These are phyloP conservation scores for Candida hispaniensis DNA, from an alignment of 805 yeast species.

Conservation along the genomic window DNA sequence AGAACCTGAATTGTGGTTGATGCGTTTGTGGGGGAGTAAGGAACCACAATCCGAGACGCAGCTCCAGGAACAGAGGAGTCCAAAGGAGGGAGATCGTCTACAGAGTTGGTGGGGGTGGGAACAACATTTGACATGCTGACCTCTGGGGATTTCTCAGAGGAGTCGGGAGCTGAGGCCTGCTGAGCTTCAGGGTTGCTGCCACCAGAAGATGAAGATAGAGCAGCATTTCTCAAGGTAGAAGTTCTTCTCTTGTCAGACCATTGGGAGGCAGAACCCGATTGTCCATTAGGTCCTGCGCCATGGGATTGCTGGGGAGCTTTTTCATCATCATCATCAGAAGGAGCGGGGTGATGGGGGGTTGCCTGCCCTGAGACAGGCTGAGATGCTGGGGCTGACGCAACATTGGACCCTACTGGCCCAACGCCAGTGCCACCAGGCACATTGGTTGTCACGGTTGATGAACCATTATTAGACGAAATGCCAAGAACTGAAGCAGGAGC, in stretches of 20 bases:
- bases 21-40: slow-evolving; percentile 27
- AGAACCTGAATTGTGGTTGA: slow-evolving; percentile 29
- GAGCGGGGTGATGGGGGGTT: slow-evolving; percentile 2
- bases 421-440: too few relatives aligned
- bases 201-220: slow-evolving; percentile 4
- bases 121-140: slow-evolving; percentile 8
- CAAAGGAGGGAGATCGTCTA: slow-evolving; percentile 12
- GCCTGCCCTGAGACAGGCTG: slow-evolving; percentile 12
- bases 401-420: too few relatives aligned
- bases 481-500: too few relatives aligned
- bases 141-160: slow-evolving; percentile 7
- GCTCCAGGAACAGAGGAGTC: slow-evolving; percentile 16
- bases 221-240: slow-evolving; percentile 9
- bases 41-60: slow-evolving; percentile 23
- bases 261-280: slow-evolving; percentile 16
- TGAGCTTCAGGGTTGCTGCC: slow-evolving; percentile 5
- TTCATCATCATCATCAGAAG: slow-evolving; percentile 5
- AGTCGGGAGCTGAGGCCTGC: slow-evolving; percentile 10
- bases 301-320: neutral
- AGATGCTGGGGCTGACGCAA: slow-evolving; percentile 14
- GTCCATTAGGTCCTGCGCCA: slow-evolving; percentile 5
- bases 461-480: too few relatives aligned
- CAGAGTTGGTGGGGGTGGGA: slow-evolving; percentile 11
- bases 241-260: slow-evolving; percentile 15
- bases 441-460: too few relatives aligned